Evolutionary conservation across 345 rosid species (phyloP).

Genomic region (Bruguiera parviflora): DNA sequence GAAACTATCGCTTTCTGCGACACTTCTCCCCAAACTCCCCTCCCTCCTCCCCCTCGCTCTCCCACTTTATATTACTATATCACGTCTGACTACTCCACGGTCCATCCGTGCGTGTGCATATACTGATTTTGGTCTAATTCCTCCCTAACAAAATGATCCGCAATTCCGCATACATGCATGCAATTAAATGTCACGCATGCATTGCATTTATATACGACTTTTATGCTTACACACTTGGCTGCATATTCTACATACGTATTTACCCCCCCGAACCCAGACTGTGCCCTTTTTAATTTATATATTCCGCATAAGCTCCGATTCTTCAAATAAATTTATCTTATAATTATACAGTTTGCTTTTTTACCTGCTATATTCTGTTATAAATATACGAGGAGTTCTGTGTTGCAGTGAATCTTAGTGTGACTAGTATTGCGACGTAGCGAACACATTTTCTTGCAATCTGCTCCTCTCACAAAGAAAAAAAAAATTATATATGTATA

Average conservation of each 20-base stretch:
- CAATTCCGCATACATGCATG: not conserved
- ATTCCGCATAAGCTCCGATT: too few relatives aligned
- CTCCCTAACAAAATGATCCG: not conserved
- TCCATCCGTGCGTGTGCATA: not conserved
- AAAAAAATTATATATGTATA: too few relatives aligned
- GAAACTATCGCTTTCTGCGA: not conserved
- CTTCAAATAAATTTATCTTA: too few relatives aligned
- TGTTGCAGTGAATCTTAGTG: not conserved
- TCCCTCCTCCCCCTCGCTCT: not conserved
- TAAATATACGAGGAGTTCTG: too few relatives aligned
- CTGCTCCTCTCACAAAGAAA: slow-evolving; percentile 13
- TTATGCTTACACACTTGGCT: too few relatives aligned
- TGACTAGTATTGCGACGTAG: not conserved
- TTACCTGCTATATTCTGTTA: too few relatives aligned
- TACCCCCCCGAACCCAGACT: too few relatives aligned
- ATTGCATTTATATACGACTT: too few relatives aligned
- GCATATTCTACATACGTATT: too few relatives aligned
- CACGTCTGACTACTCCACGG: not conserved
- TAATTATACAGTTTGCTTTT: too few relatives aligned
- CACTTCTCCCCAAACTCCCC: slow-evolving; percentile 10
- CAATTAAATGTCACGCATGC: not conserved
- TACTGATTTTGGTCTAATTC: too few relatives aligned
- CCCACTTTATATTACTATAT: not conserved
- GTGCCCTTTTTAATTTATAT: too few relatives aligned
- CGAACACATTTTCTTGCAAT: slow-evolving; percentile 28